phyloP scores from a whole-genome alignment of 106 monocot genomes.

The Acorus gramineus region DNA sequence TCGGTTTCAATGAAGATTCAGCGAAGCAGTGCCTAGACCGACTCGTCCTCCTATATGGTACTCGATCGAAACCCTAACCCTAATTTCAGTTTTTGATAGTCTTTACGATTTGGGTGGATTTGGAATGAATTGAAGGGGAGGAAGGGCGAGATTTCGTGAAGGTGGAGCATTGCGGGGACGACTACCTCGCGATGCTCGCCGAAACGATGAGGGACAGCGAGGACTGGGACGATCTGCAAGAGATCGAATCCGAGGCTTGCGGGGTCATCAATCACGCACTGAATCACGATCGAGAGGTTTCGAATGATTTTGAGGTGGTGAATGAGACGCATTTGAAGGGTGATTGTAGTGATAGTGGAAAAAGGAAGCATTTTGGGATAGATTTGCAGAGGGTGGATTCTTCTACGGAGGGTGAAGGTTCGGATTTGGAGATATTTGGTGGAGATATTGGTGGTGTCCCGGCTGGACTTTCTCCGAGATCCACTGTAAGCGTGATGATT shows the following conservation, averaged over 20 bases:
- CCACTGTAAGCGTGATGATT: conserved; percentile 17
- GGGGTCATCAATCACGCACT: conserved; percentile 36
- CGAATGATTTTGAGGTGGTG: conserved; percentile 12
- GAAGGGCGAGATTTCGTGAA: conserved; percentile 82
- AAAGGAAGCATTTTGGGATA: conserved; percentile 1
- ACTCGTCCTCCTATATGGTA: conserved; percentile 80
- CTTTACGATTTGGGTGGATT: too few species aligned
- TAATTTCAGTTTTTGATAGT: neutral
- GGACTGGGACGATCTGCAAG: conserved; percentile 88
- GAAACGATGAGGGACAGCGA: conserved; percentile 63
- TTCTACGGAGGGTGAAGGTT: conserved; percentile 21
- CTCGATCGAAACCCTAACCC: neutral
- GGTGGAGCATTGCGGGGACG: conserved; percentile 81
- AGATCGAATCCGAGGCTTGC: conserved; percentile 67
- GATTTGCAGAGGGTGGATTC: conserved; percentile 6
- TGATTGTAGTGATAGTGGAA: neutral
- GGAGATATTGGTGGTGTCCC: neutral
- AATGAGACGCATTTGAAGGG: neutral
- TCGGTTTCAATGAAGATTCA: conserved; percentile 66
- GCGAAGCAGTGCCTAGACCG: conserved; percentile 64
- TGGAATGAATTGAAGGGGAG: conserved; percentile 31
- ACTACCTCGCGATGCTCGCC: conserved; percentile 72
- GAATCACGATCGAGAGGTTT: conserved; percentile 8
- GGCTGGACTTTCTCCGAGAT: conserved; percentile 10
- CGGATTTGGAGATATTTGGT: conserved; percentile 61